These are phyloP conservation scores for Hansenula lynferdii DNA, from an alignment of 1,139 yeast genomes.

Conservation along the genomic window DNA sequence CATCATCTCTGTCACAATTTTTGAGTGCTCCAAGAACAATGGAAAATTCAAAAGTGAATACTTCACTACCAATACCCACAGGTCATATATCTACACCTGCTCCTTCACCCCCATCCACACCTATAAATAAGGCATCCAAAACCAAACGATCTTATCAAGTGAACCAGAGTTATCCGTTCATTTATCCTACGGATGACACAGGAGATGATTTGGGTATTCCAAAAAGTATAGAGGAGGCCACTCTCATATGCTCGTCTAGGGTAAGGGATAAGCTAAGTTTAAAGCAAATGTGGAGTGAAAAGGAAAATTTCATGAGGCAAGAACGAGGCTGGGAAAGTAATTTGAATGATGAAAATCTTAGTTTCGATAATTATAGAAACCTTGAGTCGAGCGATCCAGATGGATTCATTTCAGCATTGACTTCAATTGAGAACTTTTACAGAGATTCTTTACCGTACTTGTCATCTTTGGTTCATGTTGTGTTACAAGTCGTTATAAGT, in stretches of 20 bases:
- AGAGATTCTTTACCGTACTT: constrained; percentile 45
- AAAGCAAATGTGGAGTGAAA: constrained; percentile 67
- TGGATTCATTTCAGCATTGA: too few species aligned
- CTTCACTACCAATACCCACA: constrained; percentile 55
- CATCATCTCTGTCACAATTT: constrained; percentile 50
- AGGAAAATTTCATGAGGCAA: constrained; percentile 63
- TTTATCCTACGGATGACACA: constrained; percentile 52
- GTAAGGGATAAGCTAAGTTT: constrained; percentile 57
- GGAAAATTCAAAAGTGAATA: constrained; percentile 47
- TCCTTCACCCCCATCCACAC: constrained; percentile 76
- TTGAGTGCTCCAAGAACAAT: constrained; percentile 57
- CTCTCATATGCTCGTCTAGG: constrained; percentile 54
- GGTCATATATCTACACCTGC: constrained; percentile 86
- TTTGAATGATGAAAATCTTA: constrained; percentile 7
- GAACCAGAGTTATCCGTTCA: constrained; percentile 73
- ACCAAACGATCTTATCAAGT: constrained; percentile 72
- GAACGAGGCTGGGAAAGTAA: constrained; percentile 61
- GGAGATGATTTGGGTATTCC: constrained; percentile 43
- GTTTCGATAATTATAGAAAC: constrained; percentile 16
- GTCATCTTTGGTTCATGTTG: constrained; percentile 57
- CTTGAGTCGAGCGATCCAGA: too few species aligned
- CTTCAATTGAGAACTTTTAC: constrained; percentile 66
- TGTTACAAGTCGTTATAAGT: constrained; percentile 53
- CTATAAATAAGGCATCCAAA: constrained; percentile 39
- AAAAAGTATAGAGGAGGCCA: constrained; percentile 73